Percentiles rank a stretch among this genome's conserved stretches.
phyloP scores from a whole-genome alignment of 805 yeast species.

The Candida vaughaniae region DNA sequence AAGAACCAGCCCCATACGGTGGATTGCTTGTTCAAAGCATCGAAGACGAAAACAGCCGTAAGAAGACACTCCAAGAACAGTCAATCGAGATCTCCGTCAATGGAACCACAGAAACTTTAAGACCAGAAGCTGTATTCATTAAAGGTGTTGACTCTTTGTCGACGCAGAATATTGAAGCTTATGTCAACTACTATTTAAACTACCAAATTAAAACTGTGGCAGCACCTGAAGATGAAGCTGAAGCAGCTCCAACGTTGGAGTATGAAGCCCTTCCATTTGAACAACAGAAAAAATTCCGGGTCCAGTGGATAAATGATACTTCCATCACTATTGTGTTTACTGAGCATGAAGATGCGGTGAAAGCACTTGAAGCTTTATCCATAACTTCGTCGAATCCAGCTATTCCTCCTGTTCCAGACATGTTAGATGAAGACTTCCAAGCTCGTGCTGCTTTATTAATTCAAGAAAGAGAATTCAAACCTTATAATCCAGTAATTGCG shows the following conservation, averaged over 20 bases:
- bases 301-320: constrained; percentile 70
- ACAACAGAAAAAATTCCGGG: constrained; percentile 36
- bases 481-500: constrained; percentile 36
- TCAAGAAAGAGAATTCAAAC: constrained; percentile 41
- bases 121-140: constrained; percentile 50
- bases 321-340: constrained; percentile 56
- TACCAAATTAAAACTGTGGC: constrained; percentile 18
- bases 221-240: constrained; percentile 13
- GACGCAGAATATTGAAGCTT: constrained; percentile 57
- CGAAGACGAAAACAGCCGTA: constrained; percentile 36
- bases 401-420: constrained; percentile 9
- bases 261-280: constrained; percentile 26
- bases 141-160: constrained; percentile 65
- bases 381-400: constrained; percentile 18
- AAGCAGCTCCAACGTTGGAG: constrained; percentile 2
- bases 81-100: constrained; percentile 31
- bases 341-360: constrained; percentile 38
- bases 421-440: constrained; percentile 9
- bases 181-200: constrained; percentile 48
- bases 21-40: constrained; percentile 41
- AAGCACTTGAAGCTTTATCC: constrained; percentile 37
- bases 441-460: constrained; percentile 24
- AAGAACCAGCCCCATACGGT: constrained; percentile 38
- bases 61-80: constrained; percentile 29
- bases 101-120: constrained; percentile 29